Evolutionary conservation across 495 filamentous ascomycete species (phyloP).

Genomic region (Penicillium herquei): DNA sequence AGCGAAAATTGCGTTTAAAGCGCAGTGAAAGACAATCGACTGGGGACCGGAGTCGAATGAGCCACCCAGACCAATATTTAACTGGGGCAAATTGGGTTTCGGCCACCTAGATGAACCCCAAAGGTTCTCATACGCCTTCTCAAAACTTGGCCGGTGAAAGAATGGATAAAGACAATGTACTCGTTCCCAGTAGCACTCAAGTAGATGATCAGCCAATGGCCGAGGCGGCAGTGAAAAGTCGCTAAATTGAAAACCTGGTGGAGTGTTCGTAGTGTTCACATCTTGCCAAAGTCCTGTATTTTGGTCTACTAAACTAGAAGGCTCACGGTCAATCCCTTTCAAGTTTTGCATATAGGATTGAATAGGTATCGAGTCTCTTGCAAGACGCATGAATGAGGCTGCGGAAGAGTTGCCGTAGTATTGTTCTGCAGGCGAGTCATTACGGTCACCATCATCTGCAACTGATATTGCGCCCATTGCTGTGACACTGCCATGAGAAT

Average conservation of each 20-base stretch:
- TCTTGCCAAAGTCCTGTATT: slow-evolving; percentile 25
- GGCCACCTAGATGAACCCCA: slow-evolving; percentile 32
- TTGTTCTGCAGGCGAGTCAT: slow-evolving; percentile 28
- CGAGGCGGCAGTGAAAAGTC: slow-evolving; percentile 41
- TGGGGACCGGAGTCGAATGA: slow-evolving; percentile 34
- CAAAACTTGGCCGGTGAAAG: slow-evolving; percentile 44
- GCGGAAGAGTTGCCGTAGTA: slow-evolving; percentile 45
- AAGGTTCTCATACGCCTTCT: slow-evolving; percentile 41
- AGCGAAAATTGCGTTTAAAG: slow-evolving; percentile 46
- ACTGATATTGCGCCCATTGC: slow-evolving; percentile 37
- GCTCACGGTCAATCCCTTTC: slow-evolving; percentile 5
- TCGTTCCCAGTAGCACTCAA: slow-evolving; percentile 40
- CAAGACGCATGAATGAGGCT: slow-evolving; percentile 43
- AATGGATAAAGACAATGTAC: slow-evolving; percentile 46
- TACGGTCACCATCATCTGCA: slow-evolving; percentile 22
- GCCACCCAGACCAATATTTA: slow-evolving; percentile 42
- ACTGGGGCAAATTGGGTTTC: slow-evolving; percentile 16
- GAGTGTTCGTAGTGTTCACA: slow-evolving; percentile 10
- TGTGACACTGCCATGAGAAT: slow-evolving; percentile 29
- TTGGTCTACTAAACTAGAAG: background rate
- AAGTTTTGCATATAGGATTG: slow-evolving; percentile 18
- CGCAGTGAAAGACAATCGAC: slow-evolving; percentile 44
- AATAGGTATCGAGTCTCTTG: slow-evolving; percentile 24
- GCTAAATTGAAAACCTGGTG: slow-evolving; percentile 22
- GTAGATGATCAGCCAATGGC: slow-evolving; percentile 42